Base-by-base conservation (phyloP, 805 yeast species). In the Metschnikowia shivogae region DNA sequence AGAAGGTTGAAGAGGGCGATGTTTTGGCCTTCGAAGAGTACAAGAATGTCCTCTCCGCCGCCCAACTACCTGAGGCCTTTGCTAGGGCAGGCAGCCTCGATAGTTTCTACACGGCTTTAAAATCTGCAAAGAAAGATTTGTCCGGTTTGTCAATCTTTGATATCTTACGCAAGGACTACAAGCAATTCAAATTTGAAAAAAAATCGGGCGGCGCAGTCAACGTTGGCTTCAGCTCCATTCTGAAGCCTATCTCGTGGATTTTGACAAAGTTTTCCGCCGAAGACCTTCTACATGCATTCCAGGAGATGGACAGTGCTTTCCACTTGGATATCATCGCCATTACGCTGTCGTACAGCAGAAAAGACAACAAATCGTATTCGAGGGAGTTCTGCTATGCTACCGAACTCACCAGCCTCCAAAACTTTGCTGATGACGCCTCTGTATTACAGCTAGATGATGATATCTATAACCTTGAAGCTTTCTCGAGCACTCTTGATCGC, bases 111-210 rank as follows among this genome's bases (percentile, higher is more conserved):
- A 52, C 56, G 32, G 46, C 43, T 30, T 54, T 70, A 45, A 71
- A 71, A 50, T 50, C 55, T 3, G 80, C 81, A 14, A 90, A 89
- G 60, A 74, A 74, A 45, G 92, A 87, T 56, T 67, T 90, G 31
- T 60, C 62, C 3, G 89, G 88, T 0, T 69, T 93, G 31, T 56
- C 77, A 1, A 62, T 81, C 5, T 54, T 54, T 5, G 95, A 89
- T 42, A 63, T 93, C 6, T 67, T 93, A 33, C 69, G 82, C 36
- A 90, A 89, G 62, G 99, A 92, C 60, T 92, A 86, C 64, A 92
- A 92, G 60, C 80, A 80, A 56, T 89, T 84, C 67, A 45, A 49
- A n/a, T 58, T 60, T 37, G 46, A 52, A 22, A 70, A 63, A 8
- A 63, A 55, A 13, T 54, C 57, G 8, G 59, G 59, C 4, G 57